Percentiles rank a stretch among this genome's conserved stretches.
These are phyloP conservation scores for Geranomyces variabilis DNA, from an alignment of 192 early-diverging fungal species.

Conservation along the genomic window DNA sequence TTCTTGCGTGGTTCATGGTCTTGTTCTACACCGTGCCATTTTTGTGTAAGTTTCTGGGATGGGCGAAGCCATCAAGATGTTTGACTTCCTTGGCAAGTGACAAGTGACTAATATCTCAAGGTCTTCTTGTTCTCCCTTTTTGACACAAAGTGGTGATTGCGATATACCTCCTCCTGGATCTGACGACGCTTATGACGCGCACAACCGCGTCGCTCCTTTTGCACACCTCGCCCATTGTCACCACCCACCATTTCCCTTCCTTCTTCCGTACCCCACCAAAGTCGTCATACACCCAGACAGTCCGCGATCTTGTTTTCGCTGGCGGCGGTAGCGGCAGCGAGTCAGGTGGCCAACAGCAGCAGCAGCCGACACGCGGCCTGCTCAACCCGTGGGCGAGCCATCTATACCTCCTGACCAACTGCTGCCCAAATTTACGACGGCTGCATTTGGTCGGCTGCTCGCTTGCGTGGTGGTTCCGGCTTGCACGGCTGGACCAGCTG, in stretches of 20 bases:
- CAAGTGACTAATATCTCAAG: no score
- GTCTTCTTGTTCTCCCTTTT: background rate
- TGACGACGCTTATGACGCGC: slow-evolving; percentile 21
- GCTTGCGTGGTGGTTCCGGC: slow-evolving; percentile 51
- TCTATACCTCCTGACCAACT: slow-evolving; percentile 32
- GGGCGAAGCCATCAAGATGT: no score
- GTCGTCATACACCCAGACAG: slow-evolving; percentile 23
- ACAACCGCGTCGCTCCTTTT: slow-evolving; percentile 24
- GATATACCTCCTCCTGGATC: slow-evolving; percentile 17
- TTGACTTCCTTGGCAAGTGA: no score
- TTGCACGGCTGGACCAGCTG: slow-evolving; percentile 27
- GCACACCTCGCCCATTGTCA: slow-evolving; percentile 25
- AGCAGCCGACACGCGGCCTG: slow-evolving; percentile 21
- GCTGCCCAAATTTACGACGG: slow-evolving; percentile 22
- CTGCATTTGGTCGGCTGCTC: slow-evolving; percentile 34
- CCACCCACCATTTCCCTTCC: slow-evolving; percentile 26
- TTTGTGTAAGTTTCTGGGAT: slow-evolving; percentile 31
- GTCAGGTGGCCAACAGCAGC: slow-evolving; percentile 13
- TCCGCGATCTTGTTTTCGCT: slow-evolving; percentile 21
- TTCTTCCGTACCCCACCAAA: slow-evolving; percentile 21
- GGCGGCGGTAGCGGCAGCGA: no score
- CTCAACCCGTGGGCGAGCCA: slow-evolving; percentile 34
- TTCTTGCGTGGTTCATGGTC: slow-evolving; percentile 49
- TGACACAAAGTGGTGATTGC: slow-evolving; percentile 25
- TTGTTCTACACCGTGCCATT: slow-evolving; percentile 44